Evolutionary conservation across 2,329 filamentous ascomycete species (phyloP), one percentile per base, ranked within the genome.

Genomic region (Alternaria brassicicola): DNA sequence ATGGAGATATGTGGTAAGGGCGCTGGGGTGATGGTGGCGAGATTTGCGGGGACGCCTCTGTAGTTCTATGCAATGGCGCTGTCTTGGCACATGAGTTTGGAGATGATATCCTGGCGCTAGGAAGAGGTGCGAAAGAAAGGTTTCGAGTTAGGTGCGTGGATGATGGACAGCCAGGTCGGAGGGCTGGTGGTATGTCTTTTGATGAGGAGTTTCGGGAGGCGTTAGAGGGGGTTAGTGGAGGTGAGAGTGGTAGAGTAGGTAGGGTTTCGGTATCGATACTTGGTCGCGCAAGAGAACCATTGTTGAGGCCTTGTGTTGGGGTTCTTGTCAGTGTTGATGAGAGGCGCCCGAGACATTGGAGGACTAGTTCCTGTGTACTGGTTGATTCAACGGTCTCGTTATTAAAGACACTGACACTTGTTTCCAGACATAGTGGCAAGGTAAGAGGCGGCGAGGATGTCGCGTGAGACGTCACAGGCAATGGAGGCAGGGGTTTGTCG

Each of bases 371-470:
- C n/a, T 26, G 21, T 0, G 38, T 46, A 4, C 28, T 45, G 38
- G 19, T 21, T 10, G 2, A 19, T 0, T 38, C 15, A 0, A 8
- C 1, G 2, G 6, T 1, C 0, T 5, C n/a, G 19, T 13, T 3
- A 15, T 1, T 10, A 5, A 23, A 23, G 19, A 6, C 4, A 6
- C n/a, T n/a, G n/a, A n/a, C n/a, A n/a, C n/a, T n/a, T n/a, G n/a
- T n/a, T n/a, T n/a, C n/a, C n/a, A n/a, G n/a, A n/a, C n/a, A n/a
- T n/a, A n/a, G n/a, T n/a, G n/a, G n/a, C n/a, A n/a, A n/a, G n/a
- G n/a, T n/a, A 6, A 39, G 5, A 15, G 36, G 9, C 9, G 23
- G 19, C 6, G 36, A 2, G 12, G 19, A 23, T 0, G 36, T n/a
- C n/a, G n/a, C n/a, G n/a, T n/a, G n/a, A n/a, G n/a, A n/a, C n/a